These are phyloP conservation scores for Diplodia scrobiculata DNA, from an alignment of 2,329 filamentous ascomycete species.

Conservation along the genomic window DNA sequence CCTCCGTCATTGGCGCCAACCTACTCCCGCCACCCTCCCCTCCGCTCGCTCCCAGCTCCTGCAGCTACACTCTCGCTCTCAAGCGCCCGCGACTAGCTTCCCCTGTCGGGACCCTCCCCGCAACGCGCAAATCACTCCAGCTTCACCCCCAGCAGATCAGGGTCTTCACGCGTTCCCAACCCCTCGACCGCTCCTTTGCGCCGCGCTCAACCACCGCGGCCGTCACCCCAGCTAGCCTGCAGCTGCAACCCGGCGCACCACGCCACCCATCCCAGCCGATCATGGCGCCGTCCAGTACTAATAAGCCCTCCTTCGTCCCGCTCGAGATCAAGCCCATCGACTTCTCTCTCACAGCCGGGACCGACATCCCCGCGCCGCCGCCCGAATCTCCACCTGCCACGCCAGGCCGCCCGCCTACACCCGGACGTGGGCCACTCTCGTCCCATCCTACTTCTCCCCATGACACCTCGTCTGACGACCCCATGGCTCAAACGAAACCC, in stretches of 20 bases:
- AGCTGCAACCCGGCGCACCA: slow-evolving; percentile 7
- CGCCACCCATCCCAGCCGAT: slow-evolving; percentile 3
- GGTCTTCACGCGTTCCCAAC: slow-evolving; percentile 9
- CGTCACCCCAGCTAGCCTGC: slow-evolving; percentile 9
- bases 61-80: slow-evolving; percentile 18
- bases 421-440: slow-evolving; percentile 45
- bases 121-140: slow-evolving; percentile 28
- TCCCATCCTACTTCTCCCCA: slow-evolving; percentile 47
- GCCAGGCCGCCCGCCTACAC: slow-evolving; percentile 43
- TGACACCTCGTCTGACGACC: slow-evolving; percentile 21
- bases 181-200: slow-evolving; percentile 23
- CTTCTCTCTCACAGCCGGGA: slow-evolving; percentile 49
- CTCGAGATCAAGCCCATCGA: slow-evolving; percentile 39
- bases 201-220: slow-evolving; percentile 7
- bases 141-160: slow-evolving; percentile 25
- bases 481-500: slow-evolving; percentile 34
- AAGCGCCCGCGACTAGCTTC: slow-evolving; percentile 25
- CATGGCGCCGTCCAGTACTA: slow-evolving; percentile 25
- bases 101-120: slow-evolving; percentile 29
- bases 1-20: slow-evolving; percentile 18
- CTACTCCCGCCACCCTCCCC: neutral
- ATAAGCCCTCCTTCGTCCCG: slow-evolving; percentile 24
- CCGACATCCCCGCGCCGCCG: slow-evolving; percentile 46
- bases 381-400: slow-evolving; percentile 45
- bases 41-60: slow-evolving; percentile 21